These are phyloP conservation scores for Acacia melanoxylon DNA, from an alignment of 306 rosid species.

Conservation along the genomic window DNA sequence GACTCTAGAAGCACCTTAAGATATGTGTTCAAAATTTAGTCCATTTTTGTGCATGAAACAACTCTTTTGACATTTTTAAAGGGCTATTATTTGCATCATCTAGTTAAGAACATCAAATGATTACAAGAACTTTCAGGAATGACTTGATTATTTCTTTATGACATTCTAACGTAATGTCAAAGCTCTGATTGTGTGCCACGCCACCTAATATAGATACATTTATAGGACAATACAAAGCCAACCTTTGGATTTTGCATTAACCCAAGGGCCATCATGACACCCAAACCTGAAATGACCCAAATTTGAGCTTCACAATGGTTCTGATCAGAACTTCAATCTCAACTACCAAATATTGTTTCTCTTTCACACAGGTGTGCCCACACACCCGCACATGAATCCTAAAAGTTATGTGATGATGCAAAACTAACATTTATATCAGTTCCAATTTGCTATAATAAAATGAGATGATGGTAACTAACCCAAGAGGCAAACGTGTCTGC, in stretches of 20 bases:
- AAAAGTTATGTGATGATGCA: background rate
- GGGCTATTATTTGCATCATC: background rate
- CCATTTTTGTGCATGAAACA: background rate
- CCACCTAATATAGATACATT: background rate
- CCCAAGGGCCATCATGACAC: background rate
- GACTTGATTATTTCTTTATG: background rate
- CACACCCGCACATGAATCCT: background rate
- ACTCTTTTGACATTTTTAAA: background rate
- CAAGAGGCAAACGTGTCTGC: conserved; percentile 88
- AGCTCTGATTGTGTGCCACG: background rate
- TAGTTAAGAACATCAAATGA: conserved; percentile 2
- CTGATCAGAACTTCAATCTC: background rate
- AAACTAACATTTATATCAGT: conserved; percentile 17
- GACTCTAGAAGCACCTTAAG: conserved; percentile 14
- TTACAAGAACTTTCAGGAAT: background rate
- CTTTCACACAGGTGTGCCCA: background rate
- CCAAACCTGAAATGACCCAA: conserved; percentile 26
- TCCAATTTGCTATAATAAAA: conserved; percentile 21
- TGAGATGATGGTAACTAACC: conserved; percentile 58
- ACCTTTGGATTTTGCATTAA: background rate
- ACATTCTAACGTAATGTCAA: background rate
- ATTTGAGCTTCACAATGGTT: conserved; percentile 4
- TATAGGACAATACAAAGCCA: conserved; percentile 2
- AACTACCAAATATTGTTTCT: background rate
- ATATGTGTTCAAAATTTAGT: conserved; percentile 6